phyloP scores from a whole-genome alignment of 345 rosid genomes.

The Salix suchowensis region DNA sequence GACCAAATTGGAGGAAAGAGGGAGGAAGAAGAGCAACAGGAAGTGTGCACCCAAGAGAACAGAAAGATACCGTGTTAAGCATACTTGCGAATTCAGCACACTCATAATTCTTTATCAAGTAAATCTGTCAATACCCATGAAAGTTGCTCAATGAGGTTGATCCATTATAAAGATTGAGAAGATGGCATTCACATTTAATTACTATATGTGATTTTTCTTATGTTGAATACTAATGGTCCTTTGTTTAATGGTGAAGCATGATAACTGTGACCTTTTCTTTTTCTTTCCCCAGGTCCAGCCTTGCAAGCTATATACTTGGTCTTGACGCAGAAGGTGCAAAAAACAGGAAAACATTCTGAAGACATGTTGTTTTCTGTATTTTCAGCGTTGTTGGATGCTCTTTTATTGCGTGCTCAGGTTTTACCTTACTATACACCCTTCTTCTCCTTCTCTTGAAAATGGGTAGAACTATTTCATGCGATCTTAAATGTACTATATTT shows the following conservation, averaged over 20 bases:
- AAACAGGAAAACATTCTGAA: slow-evolving; percentile 46
- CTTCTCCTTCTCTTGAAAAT: not conserved
- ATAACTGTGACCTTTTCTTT: not conserved
- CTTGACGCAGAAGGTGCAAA: slow-evolving; percentile 39
- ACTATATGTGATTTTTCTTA: not conserved
- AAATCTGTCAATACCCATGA: no score
- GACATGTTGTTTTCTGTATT: slow-evolving; percentile 65
- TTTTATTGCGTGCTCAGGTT: slow-evolving; percentile 89
- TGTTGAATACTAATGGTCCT: not conserved
- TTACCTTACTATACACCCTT: slow-evolving; percentile 12
- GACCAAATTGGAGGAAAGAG: no score
- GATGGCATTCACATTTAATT: not conserved
- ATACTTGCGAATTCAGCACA: no score
- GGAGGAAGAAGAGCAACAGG: no score
- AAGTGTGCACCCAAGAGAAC: no score
- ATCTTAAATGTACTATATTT: not conserved
- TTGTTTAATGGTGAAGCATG: not conserved
- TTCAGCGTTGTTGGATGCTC: slow-evolving; percentile 73
- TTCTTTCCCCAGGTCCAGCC: slow-evolving; percentile 59
- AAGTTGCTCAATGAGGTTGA: no score
- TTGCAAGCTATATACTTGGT: slow-evolving; percentile 69
- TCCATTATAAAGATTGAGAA: not conserved
- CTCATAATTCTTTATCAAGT: no score
- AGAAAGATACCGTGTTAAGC: no score
- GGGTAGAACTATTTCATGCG: slow-evolving; percentile 1